Evolutionary conservation across 2,329 filamentous ascomycete species (phyloP).

Genomic region (Fragosphaeria purpurea): DNA sequence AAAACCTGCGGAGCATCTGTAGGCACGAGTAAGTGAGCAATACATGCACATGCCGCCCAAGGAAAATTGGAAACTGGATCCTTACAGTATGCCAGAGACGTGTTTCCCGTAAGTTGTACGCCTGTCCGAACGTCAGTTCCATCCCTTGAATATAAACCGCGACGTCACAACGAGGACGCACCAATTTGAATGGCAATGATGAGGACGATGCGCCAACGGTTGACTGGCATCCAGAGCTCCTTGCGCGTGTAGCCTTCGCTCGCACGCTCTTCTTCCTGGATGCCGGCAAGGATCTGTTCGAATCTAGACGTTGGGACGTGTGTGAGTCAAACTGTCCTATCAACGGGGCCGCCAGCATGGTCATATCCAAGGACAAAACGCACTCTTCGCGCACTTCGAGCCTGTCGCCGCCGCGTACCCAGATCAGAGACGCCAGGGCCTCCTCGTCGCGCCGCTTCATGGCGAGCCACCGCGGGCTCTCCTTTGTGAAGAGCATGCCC

Average conservation of each 20-base stretch:
- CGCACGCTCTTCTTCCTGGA: conserved; percentile 34
- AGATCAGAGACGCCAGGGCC: conserved; percentile 59
- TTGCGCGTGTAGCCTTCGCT: conserved; percentile 36
- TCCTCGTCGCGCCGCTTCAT: conserved; percentile 54
- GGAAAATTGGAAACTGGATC: background rate
- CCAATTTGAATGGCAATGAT: conserved; percentile 36
- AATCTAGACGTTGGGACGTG: conserved; percentile 17
- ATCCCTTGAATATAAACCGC: no score
- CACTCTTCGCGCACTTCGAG: no score
- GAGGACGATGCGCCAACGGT: conserved; percentile 37
- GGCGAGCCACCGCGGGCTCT: conserved; percentile 65
- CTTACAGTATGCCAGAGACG: conserved; percentile 38
- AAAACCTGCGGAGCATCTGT: conserved; percentile 41
- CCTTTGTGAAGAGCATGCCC: conserved; percentile 61
- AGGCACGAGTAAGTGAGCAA: background rate
- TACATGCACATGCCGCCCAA: background rate
- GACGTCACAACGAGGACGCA: background rate
- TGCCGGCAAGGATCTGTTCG: conserved; percentile 32
- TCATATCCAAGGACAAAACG: no score
- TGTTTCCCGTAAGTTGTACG: conserved; percentile 39
- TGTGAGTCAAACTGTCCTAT: no score
- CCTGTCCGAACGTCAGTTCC: conserved; percentile 16
- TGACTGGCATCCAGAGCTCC: conserved; percentile 35
- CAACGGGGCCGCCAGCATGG: no score
- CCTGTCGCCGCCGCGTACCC: conserved; percentile 35